Base-by-base conservation (phyloP, 2,329 filamentous ascomycete species). In the Periglandula ipomoeae region DNA sequence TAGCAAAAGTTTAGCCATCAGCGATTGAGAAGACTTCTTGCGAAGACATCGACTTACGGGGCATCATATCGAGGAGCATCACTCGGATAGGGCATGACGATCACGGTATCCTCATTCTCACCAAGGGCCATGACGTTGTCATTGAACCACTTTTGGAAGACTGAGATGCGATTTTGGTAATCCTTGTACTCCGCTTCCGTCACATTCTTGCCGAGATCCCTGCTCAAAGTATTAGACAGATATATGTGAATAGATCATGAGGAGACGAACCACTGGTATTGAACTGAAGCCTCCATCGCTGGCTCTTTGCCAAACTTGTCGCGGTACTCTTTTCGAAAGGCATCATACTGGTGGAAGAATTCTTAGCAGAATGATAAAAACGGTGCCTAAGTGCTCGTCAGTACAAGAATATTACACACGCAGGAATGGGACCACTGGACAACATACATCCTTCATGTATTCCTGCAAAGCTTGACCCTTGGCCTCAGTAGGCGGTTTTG, bases 71-170 rank as follows among this genome's bases (percentile, higher is more conserved):
- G 49, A 26, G 56, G 46, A 43, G 53, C 50, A 13, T 49, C 46
- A 15, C 49, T 46, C 11, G 50, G 32, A 26, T 42, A 48, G 4
- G 68, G 40, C 45, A 67, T 48, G 24, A 64, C 53, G 2, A 56
- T 49, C 17, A 59, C 53, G 17, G 54, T 34, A 11, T 57, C 52
- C 37, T 53, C 49, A 35, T 52, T 52, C 5, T 53, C 11, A 23
- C 52, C 46, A 3, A 46, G 45, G 2, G 50, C 6, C 49, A 62
- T 55, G 49, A 68, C 50, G 4, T 57, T 55, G 20, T 58, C 19
- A 19, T 54, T 44, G 49, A 69, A 67, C 66, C 66, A 69, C 19
- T 52, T 41, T 8, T 51, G 56, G 43, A 65, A 67, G 1, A 62
- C 50, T 2, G 51, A 38, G 3, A 68, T 52, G 15, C 61, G 60